A percentile compares a stretch with the other conserved stretches of the same genome.
Evolutionary conservation across 1,139 yeast genomes (phyloP).

Genomic region (Hyphopichia wangnamkhiaoensis): DNA sequence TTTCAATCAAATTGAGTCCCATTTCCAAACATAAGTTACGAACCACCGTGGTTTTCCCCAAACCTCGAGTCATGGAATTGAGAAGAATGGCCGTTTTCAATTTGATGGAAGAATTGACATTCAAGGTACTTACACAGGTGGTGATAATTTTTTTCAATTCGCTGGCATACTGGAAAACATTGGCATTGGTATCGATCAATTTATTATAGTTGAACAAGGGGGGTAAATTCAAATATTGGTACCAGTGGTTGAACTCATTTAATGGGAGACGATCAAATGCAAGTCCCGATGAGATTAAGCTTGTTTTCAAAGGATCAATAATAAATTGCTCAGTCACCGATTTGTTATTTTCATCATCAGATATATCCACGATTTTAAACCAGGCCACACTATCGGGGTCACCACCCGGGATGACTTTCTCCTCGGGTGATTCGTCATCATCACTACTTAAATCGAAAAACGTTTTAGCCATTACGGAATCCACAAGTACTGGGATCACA

Average conservation of each 20-base stretch:
- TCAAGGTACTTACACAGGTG: constrained; percentile 34
- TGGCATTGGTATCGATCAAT: constrained; percentile 11
- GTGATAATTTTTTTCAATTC: constrained; percentile 52
- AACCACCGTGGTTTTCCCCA: constrained; percentile 75
- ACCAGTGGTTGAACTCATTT: constrained; percentile 46
- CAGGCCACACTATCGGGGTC: constrained; percentile 79
- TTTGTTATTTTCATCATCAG: constrained; percentile 28
- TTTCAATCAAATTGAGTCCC: constrained; percentile 68
- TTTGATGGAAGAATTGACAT: constrained; percentile 32
- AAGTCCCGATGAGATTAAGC: constrained; percentile 68
- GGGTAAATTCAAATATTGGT: constrained; percentile 46
- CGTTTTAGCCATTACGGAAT: constrained; percentile 65
- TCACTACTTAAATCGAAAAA: constrained; percentile 44
- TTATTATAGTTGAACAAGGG: constrained; percentile 36
- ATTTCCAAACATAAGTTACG: constrained; percentile 54
- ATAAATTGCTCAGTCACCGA: constrained; percentile 48
- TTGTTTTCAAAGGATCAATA: constrained; percentile 64
- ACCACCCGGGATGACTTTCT: constrained; percentile 51
- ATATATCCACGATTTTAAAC: constrained; percentile 61
- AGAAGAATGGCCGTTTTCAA: constrained; percentile 66
- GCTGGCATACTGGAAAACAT: constrained; percentile 50
- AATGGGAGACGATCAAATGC: constrained; percentile 42
- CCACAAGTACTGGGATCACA: constrained; percentile 75
- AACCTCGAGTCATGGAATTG: constrained; percentile 69
- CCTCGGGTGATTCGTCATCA: constrained; percentile 18